phyloP scores from a whole-genome alignment of 768 basidiomycete species.

The Pseudohyphozyma bogoriensis region DNA sequence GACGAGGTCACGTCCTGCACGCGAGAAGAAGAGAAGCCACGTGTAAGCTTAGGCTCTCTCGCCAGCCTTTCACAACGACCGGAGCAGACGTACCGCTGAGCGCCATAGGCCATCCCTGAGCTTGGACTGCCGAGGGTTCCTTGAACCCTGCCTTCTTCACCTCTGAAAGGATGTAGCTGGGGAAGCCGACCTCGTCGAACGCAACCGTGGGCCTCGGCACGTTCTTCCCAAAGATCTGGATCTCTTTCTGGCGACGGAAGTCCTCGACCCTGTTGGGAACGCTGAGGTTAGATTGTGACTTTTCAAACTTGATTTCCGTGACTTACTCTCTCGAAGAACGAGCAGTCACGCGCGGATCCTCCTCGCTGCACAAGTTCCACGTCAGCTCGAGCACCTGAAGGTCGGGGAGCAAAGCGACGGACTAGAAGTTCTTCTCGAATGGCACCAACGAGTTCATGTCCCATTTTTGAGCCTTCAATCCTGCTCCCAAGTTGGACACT shows the following conservation, averaged over 20 bases:
- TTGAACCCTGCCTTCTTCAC: constrained; percentile 62
- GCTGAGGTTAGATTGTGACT: no score
- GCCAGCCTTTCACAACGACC: constrained; percentile 84
- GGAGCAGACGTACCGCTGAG: no score
- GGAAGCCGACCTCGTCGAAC: constrained; percentile 93
- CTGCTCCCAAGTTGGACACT: constrained; percentile 21
- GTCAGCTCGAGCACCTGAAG: constrained; percentile 16
- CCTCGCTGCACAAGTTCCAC: constrained; percentile 37
- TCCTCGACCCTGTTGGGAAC: constrained; percentile 85
- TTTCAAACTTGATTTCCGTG: no score
- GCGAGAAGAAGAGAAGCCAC: no score
- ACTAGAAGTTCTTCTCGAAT: constrained; percentile 99
- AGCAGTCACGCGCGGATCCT: constrained; percentile 70
- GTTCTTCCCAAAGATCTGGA: constrained; percentile 81
- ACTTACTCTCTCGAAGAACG: no score
- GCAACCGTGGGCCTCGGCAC: constrained; percentile 80
- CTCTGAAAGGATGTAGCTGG: constrained; percentile 76
- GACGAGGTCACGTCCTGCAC: constrained; percentile 35
- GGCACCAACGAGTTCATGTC: constrained; percentile 55
- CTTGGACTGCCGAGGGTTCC: constrained; percentile 87
- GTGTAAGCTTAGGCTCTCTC: no score
- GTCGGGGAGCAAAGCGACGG: no score
- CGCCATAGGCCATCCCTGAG: constrained; percentile 99
- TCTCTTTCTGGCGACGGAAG: constrained; percentile 72
- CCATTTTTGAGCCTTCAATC: constrained; percentile 61